Conservation (phyloP, 176 grass and related monocot genomes). For the Aechmea fasciata region DNA sequence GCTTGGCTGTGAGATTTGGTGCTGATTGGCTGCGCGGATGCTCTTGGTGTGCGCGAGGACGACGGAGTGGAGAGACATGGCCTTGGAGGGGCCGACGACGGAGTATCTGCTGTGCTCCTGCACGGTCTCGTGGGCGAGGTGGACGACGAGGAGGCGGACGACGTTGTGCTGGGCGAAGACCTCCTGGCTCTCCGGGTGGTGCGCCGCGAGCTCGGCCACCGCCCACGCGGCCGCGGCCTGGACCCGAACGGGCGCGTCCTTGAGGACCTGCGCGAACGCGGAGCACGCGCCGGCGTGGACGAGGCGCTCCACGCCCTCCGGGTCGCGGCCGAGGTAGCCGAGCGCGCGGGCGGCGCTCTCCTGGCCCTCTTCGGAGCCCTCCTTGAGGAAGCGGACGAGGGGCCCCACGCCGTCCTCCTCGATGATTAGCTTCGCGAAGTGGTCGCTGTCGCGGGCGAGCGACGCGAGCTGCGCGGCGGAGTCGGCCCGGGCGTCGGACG, state of each 20-base stretch:
- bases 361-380: conserved; percentile 58
- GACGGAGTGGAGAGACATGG: conserved; percentile 59
- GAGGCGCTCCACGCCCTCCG: conserved; percentile 62
- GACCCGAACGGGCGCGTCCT: conserved; percentile 81
- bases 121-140: conserved; percentile 84
- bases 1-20: neutral
- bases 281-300: conserved; percentile 66
- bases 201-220: conserved; percentile 63
- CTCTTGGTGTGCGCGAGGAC: conserved; percentile 10
- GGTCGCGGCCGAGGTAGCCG: conserved; percentile 54
- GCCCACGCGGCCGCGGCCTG: conserved; percentile 70
- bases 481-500: conserved; percentile 46
- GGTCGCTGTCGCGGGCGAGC: conserved; percentile 69
- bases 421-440: conserved; percentile 63
- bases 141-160: conserved; percentile 66
- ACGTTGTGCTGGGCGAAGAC: conserved; percentile 70
- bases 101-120: conserved; percentile 94
- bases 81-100: conserved; percentile 22
- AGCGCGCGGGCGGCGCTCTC: conserved; percentile 72
- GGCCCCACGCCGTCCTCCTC: conserved; percentile 84
- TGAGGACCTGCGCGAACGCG: conserved; percentile 68
- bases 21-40: neutral
- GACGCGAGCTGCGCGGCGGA: conserved; percentile 63
- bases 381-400: conserved; percentile 62
- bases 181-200: conserved; percentile 70